Base-by-base conservation (phyloP, 441 rosid genomes). In the Sinapis alba region DNA sequence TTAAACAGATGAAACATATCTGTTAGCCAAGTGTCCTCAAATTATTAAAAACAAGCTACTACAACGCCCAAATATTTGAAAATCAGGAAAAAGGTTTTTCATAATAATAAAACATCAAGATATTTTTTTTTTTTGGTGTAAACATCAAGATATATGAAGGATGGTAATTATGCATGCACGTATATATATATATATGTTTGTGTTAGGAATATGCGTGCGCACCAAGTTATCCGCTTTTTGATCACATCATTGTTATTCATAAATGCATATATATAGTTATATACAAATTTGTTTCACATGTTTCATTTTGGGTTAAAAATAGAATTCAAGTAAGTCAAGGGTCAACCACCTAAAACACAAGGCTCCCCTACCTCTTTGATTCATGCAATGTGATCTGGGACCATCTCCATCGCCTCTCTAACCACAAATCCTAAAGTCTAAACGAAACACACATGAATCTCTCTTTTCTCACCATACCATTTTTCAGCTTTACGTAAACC, bases 321-420 rank as follows among this genome's bases (percentile, higher is more conserved):
- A 54, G 71, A 41, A 38, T 19, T 38, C 69, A 69, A 58, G 75
- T 70, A 69, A 58, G 75, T 70, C 75, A 76, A 76, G 71, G 71
- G 59, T 70, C 61, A 70, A 32, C 24, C 61, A 70, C 43, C 7
- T 4, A 56, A 76, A 63, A 64, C n/a, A 64, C 61, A 76, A 71
- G 75, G 76, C 75, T 70, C 75, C 27, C 75, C 80, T 69, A 63
- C 66, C 64, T 63, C 79, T 57, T 76, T 75, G 75, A 54, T 63
- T 64, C 47, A 76, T 34, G 60, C 63, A 63, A 68, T 62, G 69
- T 41, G 50, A 4, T 41, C 13, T 13, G 50, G 16, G 50, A 41
- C 50, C 50, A 13, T 41, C 50, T 41, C 50, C 16, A 13, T 41
- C 2, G 16, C 16, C 16, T 41, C 47, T 41, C 47, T 41, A 13